Conservation (phyloP, 495 filamentous ascomycete species). For the Mycothermus thermophilus region DNA sequence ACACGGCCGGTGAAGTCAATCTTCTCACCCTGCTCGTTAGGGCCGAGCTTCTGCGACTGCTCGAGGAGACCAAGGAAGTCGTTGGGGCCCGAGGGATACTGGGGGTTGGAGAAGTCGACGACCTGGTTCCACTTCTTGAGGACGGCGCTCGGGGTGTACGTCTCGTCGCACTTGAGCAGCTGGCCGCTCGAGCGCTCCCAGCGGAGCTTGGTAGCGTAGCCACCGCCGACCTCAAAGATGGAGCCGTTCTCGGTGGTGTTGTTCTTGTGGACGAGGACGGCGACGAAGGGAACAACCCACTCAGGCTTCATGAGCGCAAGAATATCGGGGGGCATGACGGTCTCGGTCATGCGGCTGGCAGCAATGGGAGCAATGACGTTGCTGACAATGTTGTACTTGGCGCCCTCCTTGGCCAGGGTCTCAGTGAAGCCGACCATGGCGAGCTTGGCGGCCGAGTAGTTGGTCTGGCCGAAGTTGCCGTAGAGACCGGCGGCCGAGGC, state of each 20-base stretch:
- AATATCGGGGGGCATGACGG: constrained; percentile 91
- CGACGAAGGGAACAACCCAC: constrained; percentile 91
- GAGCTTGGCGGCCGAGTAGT: constrained; percentile 96
- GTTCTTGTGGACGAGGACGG: constrained; percentile 74
- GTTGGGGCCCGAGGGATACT: constrained; percentile 73
- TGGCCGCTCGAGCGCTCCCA: constrained; percentile 93
- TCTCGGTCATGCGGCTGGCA: constrained; percentile 93
- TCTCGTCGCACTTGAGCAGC: constrained; percentile 77
- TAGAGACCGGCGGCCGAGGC: constrained; percentile 91
- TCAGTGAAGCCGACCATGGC: constrained; percentile 96
- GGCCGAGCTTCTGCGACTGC: constrained; percentile 63
- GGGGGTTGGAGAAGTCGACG: constrained; percentile 70
- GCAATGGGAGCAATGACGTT: constrained; percentile 97
- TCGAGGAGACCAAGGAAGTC: constrained; percentile 85
- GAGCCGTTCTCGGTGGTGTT: constrained; percentile 73
- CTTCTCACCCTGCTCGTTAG: constrained; percentile 60
- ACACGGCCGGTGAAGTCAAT: constrained; percentile 84
- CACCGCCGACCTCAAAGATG: constrained; percentile 91
- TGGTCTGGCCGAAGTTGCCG: constrained; percentile 89
- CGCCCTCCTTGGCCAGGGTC: constrained; percentile 92
- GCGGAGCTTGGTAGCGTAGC: constrained; percentile 81
- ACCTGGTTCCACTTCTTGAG: constrained; percentile 80
- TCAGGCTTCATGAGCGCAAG: constrained; percentile 82
- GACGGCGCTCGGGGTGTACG: constrained; percentile 76
- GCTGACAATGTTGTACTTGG: constrained; percentile 94